These are phyloP conservation scores for Sporobolomyces phaffii DNA, from an alignment of 768 basidiomycete genomes.

Conservation along the genomic window DNA sequence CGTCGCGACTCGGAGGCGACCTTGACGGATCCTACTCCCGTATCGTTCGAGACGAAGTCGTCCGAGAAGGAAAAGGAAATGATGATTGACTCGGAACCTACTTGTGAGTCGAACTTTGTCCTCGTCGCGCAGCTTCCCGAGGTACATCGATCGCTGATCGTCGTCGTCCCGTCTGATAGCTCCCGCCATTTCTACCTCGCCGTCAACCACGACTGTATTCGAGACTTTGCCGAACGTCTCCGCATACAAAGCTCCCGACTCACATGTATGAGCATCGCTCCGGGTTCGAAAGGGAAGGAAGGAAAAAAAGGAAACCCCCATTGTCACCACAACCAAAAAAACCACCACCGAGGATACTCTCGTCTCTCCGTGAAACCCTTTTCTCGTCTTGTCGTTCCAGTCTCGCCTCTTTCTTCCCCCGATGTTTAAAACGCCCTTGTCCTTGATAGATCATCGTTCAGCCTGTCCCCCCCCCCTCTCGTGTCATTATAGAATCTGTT, in stretches of 20 bases:
- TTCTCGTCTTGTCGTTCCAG: not conserved
- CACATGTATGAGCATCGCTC: not conserved
- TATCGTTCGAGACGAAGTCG: not conserved
- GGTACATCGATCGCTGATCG: too few relatives aligned
- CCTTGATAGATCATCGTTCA: too few relatives aligned
- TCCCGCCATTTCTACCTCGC: not conserved
- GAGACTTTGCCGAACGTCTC: not conserved
- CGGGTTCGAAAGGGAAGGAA: not conserved
- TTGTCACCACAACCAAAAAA: not conserved
- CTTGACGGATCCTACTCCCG: not conserved
- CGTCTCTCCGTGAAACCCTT: too few relatives aligned
- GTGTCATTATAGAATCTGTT: too few relatives aligned
- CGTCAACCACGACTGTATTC: constrained; percentile 4
- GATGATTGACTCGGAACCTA: not conserved
- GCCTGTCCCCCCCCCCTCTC: too few relatives aligned
- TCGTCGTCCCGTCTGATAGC: not conserved
- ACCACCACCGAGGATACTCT: too few relatives aligned
- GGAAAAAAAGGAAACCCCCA: not conserved
- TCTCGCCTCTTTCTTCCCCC: not conserved
- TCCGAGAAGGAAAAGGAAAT: constrained; percentile 8
- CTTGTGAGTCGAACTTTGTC: not conserved
- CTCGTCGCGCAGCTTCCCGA: too few relatives aligned
- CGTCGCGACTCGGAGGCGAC: not conserved
- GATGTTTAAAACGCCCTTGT: too few relatives aligned
- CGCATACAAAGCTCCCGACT: not conserved